A percentile compares a stretch with the other conserved stretches of the same genome.
phyloP scores from a whole-genome alignment of 2,329 filamentous ascomycete species.

The Immersiporthe knoxdaviesiana region DNA sequence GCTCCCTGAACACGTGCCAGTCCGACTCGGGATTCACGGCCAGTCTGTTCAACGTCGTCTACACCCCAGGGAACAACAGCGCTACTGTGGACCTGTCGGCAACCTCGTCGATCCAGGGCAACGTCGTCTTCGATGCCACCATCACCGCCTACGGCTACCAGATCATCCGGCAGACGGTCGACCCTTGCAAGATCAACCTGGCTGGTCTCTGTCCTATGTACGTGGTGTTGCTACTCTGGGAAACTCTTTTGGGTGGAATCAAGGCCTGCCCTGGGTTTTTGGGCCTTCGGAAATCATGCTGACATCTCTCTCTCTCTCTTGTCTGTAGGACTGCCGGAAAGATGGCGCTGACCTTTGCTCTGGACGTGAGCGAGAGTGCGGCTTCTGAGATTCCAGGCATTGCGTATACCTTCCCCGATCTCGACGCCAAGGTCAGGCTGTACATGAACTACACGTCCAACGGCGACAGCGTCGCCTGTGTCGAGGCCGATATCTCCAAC shows the following conservation, averaged over 20 bases:
- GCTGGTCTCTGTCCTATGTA: constrained; percentile 84
- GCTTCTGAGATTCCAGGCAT: constrained; percentile 75
- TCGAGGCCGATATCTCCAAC: constrained; percentile 87
- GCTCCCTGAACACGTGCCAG: constrained; percentile 84
- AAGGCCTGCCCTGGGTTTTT: background rate
- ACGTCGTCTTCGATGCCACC: constrained; percentile 75
- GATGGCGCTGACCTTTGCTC: constrained; percentile 74
- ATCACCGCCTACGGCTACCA: constrained; percentile 83
- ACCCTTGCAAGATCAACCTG: constrained; percentile 75
- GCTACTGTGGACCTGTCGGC: constrained; percentile 77
- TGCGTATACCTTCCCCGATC: constrained; percentile 86
- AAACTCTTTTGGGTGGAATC: too few relatives aligned
- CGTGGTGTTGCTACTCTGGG: background rate
- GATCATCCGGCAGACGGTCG: constrained; percentile 66
- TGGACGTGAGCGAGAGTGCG: constrained; percentile 60
- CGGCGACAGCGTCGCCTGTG: constrained; percentile 73
- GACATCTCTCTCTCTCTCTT: background rate
- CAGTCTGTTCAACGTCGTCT: constrained; percentile 83
- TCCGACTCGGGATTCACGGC: constrained; percentile 83
- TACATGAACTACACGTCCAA: constrained; percentile 73
- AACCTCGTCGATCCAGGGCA: constrained; percentile 80
- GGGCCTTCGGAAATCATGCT: background rate
- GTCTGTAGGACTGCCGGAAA: constrained; percentile 64
- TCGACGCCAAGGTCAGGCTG: constrained; percentile 83
- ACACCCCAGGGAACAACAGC: constrained; percentile 74